Base-by-base conservation (phyloP, 106 monocot genomes). In the Allium fistulosum region DNA sequence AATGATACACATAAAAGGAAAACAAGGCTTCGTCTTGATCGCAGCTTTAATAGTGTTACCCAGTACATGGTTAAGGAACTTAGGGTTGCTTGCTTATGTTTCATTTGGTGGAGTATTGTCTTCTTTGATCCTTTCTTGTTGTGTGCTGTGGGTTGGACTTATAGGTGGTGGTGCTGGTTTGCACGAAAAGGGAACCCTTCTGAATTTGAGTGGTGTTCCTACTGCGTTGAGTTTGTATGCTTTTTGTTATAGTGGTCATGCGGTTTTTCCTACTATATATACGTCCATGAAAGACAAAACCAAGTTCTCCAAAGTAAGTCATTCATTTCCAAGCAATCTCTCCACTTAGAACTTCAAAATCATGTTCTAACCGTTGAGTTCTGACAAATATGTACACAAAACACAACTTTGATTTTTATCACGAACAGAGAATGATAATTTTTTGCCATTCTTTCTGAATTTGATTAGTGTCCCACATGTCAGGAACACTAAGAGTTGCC, bases 221-320 rank as follows among this genome's bases (percentile, higher is more conserved):
- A 88, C 81, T 51, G 82, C 94, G 12, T n/a, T 78, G 10, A 88
- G 94, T 68, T 61, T 95, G n/a, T 95, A 72, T 58, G 83, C 83
- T 0, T 95, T 95, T 65, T 91, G 88, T 58, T 95, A 72, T 69
- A 85, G 88, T 50, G 91, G 88, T 4, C 94, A 95, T 78, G 56
- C 94, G 1, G 81, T 95, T 49, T 95, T 85, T 47, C 94, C 94
- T 11, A 91, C 88, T 16, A 71, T 95, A 22, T 95, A 95, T 60
- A 80, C 77, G 4, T 83, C 88, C 55, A 91, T 95, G 68, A 69
- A 52, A 69, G 56, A 57, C 9, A 57, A n/a, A 9, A 69, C 68
- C 26, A 57, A 12, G 45, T 69, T 69, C 45, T n/a, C 68, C 57
- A 69, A 69, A 57, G 68, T 69, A 69, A 69, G 68, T 69, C 46